phyloP scores from a whole-genome alignment of 1,284 basidiomycete species.

The Leccinum solheimii region DNA sequence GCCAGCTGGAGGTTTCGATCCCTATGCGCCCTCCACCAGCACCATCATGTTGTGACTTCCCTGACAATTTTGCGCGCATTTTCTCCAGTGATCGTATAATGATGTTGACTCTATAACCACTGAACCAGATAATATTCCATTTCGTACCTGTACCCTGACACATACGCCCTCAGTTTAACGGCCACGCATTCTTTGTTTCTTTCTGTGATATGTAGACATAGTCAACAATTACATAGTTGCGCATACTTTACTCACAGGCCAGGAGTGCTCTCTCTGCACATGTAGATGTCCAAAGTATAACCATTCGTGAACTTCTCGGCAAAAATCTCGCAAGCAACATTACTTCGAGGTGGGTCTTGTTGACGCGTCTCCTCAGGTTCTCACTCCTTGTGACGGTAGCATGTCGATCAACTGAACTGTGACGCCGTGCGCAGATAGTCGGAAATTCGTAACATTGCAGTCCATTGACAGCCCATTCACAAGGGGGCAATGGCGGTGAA shows the following conservation, averaged over 20 bases:
- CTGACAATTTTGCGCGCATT: background rate
- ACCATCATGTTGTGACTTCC: constrained; percentile 8
- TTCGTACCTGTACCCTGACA: background rate
- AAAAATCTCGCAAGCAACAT: background rate
- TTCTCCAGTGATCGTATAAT: background rate
- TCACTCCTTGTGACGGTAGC: background rate
- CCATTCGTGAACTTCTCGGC: background rate
- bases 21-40: constrained; percentile 18
- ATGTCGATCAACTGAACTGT: background rate
- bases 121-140: background rate
- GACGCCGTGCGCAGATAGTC: background rate
- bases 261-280: background rate
- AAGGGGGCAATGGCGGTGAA: background rate
- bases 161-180: background rate
- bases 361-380: background rate
- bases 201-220: background rate
- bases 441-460: background rate
- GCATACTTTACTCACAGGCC: background rate
- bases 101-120: background rate
- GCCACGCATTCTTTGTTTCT: background rate
- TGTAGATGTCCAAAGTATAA: background rate
- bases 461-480: background rate
- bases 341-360: background rate
- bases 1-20: constrained; percentile 5
- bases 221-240: background rate